phyloP scores from a whole-genome alignment of 192 early-diverging fungal species.

The Entophlyctis luteolus region DNA sequence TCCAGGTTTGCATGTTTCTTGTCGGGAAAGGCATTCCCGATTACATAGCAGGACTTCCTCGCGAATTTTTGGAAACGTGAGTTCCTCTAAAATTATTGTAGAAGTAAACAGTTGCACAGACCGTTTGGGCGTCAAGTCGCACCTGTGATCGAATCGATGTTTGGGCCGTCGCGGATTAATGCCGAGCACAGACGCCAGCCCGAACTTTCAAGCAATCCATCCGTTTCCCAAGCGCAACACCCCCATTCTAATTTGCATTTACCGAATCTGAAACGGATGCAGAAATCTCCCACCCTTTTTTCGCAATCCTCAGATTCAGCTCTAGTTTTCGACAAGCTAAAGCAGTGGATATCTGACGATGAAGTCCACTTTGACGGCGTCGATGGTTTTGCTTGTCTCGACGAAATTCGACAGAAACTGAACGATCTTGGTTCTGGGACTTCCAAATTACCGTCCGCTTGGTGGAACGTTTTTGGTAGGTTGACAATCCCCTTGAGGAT shows the following conservation, averaged over 20 bases:
- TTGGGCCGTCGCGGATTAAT: conserved; percentile 36
- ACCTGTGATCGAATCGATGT: conserved; percentile 42
- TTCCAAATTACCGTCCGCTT: conserved; percentile 10
- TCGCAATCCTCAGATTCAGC: conserved; percentile 36
- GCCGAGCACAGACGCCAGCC: conserved; percentile 28
- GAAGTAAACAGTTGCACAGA: conserved; percentile 17
- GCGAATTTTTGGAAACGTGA: conserved; percentile 42
- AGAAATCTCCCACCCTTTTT: conserved; percentile 35
- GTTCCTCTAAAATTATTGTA: neutral
- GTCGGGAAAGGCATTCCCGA: conserved; percentile 69
- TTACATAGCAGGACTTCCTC: conserved; percentile 64
- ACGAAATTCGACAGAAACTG: conserved; percentile 21
- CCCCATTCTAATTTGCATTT: conserved; percentile 49
- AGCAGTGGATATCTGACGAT: neutral
- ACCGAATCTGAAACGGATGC: conserved; percentile 37
- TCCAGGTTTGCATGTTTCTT: conserved; percentile 73
- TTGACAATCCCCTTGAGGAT: neutral
- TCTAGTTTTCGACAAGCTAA: conserved; percentile 42
- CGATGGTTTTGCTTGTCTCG: conserved; percentile 12
- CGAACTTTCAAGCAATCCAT: conserved; percentile 29
- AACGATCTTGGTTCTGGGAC: too few species aligned
- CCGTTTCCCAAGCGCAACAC: conserved; percentile 46
- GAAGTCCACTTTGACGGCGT: neutral
- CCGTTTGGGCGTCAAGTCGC: conserved; percentile 42
- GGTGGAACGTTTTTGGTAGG: conserved; percentile 10